A percentile compares a stretch with the other conserved stretches of the same genome.
These are phyloP conservation scores for Peronosclerospora sorghi DNA, from an alignment of 352 stramenopile genomes.

Conservation along the genomic window DNA sequence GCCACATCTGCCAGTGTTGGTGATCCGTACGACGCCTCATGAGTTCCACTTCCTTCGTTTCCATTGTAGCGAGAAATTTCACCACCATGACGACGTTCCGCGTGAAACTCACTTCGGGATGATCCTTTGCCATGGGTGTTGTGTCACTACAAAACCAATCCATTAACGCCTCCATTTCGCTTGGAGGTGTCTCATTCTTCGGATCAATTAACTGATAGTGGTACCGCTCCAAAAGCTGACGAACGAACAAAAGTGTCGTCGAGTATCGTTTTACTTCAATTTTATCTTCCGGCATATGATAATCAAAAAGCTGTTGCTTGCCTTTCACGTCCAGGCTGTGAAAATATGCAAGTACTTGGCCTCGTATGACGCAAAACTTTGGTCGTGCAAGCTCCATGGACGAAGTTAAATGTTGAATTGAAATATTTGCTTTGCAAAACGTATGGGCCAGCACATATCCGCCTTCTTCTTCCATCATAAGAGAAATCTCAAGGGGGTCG, in stretches of 20 bases:
- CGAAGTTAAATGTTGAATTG: slow-evolving; percentile 57
- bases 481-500: slow-evolving; percentile 63
- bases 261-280: slow-evolving; percentile 85
- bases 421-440: slow-evolving; percentile 82
- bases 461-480: slow-evolving; percentile 68
- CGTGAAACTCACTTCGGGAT: slow-evolving; percentile 68
- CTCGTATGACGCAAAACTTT: slow-evolving; percentile 60
- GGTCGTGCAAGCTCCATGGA: slow-evolving; percentile 80
- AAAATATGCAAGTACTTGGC: slow-evolving; percentile 76
- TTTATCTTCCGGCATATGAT: slow-evolving; percentile 85
- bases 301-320: slow-evolving; percentile 72
- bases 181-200: slow-evolving; percentile 67
- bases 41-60: slow-evolving; percentile 83
- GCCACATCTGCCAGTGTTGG: slow-evolving; percentile 82
- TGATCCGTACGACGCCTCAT: slow-evolving; percentile 70
- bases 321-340: slow-evolving; percentile 37
- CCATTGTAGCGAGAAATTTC: slow-evolving; percentile 85
- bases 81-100: slow-evolving; percentile 77
- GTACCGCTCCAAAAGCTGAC: slow-evolving; percentile 76
- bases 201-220: slow-evolving; percentile 76
- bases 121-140: slow-evolving; percentile 68
- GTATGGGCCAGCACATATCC: slow-evolving; percentile 74
- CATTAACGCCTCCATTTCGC: slow-evolving; percentile 86
- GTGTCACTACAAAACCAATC: slow-evolving; percentile 81
- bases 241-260: slow-evolving; percentile 80